Percentiles rank a stretch among this genome's conserved stretches.
Evolutionary conservation across 2,329 filamentous ascomycete species (phyloP).

Genomic region (Ilyonectria destructans): DNA sequence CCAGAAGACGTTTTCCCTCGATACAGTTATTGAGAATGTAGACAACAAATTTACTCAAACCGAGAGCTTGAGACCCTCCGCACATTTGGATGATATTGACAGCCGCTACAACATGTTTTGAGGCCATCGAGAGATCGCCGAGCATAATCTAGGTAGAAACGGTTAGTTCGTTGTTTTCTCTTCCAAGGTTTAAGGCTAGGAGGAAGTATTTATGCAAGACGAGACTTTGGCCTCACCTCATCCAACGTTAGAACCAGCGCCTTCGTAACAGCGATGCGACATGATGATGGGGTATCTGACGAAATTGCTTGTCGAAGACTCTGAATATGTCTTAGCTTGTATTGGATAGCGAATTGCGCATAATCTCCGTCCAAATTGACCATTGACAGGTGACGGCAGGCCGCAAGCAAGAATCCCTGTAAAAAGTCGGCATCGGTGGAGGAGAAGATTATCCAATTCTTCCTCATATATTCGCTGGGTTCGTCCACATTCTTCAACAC

Average conservation of each 20-base stretch:
- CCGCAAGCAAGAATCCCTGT: conserved; percentile 30
- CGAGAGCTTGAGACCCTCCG: conserved; percentile 24
- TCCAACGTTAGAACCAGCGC: conserved; percentile 33
- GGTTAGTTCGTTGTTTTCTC: background rate
- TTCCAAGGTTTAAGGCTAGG: too few species aligned
- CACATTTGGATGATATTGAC: conserved; percentile 19
- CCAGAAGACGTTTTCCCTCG: conserved; percentile 21
- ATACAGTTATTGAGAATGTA: conserved; percentile 26
- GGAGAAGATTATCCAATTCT: conserved; percentile 31
- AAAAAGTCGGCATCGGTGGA: conserved; percentile 32
- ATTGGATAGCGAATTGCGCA: conserved; percentile 27
- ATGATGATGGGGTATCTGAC: background rate
- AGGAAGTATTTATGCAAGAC: background rate
- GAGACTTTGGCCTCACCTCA: conserved; percentile 17
- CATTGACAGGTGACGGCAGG: conserved; percentile 30
- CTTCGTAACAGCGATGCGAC: conserved; percentile 19
- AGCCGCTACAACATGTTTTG: conserved; percentile 26
- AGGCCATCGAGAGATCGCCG: conserved; percentile 28
- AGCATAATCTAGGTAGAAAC: conserved; percentile 23
- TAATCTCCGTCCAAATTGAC: conserved; percentile 11
- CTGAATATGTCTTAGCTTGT: conserved; percentile 29
- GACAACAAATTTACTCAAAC: conserved; percentile 24
- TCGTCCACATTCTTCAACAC: conserved; percentile 21
- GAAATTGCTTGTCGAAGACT: conserved; percentile 23
- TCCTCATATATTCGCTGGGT: conserved; percentile 5